Conservation (phyloP, 2,329 filamentous ascomycete genomes). For the Aspergillus hiratsukae region DNA sequence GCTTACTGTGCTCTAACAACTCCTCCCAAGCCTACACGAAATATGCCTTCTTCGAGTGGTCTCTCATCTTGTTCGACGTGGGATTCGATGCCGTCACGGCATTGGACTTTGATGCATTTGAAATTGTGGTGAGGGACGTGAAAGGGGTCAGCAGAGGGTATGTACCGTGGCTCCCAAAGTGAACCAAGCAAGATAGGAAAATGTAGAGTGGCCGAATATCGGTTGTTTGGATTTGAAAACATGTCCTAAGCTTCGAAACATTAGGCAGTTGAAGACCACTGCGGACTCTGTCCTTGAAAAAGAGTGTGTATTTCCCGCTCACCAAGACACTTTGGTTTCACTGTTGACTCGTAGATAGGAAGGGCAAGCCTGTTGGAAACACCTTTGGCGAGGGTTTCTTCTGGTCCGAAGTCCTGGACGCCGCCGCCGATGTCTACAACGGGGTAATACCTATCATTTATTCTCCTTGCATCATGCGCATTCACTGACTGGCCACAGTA, state of each 20-base stretch:
- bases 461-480: neutral
- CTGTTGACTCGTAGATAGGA: conserved; percentile 50
- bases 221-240: conserved; percentile 36
- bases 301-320: conserved; percentile 56
- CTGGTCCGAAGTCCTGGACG: conserved; percentile 70
- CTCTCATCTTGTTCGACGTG: conserved; percentile 89
- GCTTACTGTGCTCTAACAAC: conserved; percentile 1
- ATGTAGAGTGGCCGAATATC: conserved; percentile 45
- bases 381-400: conserved; percentile 69
- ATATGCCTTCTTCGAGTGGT: conserved; percentile 98
- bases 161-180: conserved; percentile 91
- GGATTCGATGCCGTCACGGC: conserved; percentile 94
- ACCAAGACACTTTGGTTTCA: conserved; percentile 13
- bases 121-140: conserved; percentile 81
- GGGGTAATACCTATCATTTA: conserved; percentile 56
- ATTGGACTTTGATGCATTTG: conserved; percentile 83
- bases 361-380: conserved; percentile 66
- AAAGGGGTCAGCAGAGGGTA: conserved; percentile 96
- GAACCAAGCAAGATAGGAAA: conserved; percentile 47
- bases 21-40: conserved; percentile 77
- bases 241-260: conserved; percentile 31
- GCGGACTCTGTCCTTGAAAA: conserved; percentile 58
- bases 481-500: conserved; percentile 54
- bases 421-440: conserved; percentile 83
- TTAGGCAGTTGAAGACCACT: conserved; percentile 48